phyloP scores from a whole-genome alignment of 495 filamentous ascomycete species.

The Oidiodendron maius region DNA sequence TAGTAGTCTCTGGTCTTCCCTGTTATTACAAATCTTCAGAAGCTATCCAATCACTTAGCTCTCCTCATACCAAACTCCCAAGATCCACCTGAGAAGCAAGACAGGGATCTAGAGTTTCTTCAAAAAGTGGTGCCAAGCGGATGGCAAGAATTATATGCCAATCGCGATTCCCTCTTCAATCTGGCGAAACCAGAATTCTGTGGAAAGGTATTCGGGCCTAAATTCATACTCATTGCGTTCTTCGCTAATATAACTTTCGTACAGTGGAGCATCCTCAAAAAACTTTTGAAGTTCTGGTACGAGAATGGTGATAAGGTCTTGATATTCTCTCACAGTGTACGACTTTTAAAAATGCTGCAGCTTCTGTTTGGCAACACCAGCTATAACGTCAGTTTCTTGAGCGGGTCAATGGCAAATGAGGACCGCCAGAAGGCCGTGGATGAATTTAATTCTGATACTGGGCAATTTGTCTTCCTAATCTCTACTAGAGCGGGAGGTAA shows the following conservation, averaged over 20 bases:
- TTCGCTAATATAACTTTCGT: not conserved
- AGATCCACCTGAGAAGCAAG: conserved; percentile 71
- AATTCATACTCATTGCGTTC: no score
- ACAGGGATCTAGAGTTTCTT: conserved; percentile 71
- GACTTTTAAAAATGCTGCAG: conserved; percentile 78
- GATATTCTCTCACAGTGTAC: conserved; percentile 86
- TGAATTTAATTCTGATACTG: conserved; percentile 85
- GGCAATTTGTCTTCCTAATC: conserved; percentile 92
- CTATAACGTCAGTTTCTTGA: conserved; percentile 88
- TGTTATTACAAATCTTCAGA: conserved; percentile 72
- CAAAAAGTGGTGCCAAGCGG: conserved; percentile 66
- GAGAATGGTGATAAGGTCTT: conserved; percentile 85
- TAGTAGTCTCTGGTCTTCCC: conserved; percentile 67
- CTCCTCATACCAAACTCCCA: conserved; percentile 70
- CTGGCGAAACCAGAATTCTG: conserved; percentile 90
- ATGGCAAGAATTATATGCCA: conserved; percentile 71
- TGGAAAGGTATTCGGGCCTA: conserved; percentile 52
- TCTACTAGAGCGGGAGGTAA: conserved; percentile 82
- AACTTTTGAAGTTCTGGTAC: conserved; percentile 86
- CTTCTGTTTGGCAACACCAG: conserved; percentile 83
- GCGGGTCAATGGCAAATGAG: conserved; percentile 80
- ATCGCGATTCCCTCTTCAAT: conserved; percentile 72
- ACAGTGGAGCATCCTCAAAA: conserved; percentile 80
- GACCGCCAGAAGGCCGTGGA: conserved; percentile 78
- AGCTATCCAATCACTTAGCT: conserved; percentile 87